These are phyloP conservation scores for Ceratocystis cacaofunesta DNA, from an alignment of 2,329 filamentous ascomycete species.

Conservation along the genomic window DNA sequence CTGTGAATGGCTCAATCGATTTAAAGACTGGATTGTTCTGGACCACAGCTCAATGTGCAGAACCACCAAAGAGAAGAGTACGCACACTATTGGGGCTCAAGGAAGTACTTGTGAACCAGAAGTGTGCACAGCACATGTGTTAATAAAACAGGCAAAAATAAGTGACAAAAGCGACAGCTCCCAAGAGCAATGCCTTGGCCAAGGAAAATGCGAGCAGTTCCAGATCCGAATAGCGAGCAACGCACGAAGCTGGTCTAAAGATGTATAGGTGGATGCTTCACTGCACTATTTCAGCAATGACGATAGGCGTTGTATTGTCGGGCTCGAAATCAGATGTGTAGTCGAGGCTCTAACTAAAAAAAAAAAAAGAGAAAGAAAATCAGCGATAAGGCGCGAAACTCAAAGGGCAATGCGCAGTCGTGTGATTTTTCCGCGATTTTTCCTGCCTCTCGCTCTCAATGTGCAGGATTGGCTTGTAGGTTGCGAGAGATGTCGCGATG, in stretches of 20 bases:
- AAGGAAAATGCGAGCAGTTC: not conserved
- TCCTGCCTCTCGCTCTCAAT: not conserved
- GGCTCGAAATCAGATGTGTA: not conserved
- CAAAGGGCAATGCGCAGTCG: not conserved
- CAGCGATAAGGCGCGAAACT: not conserved
- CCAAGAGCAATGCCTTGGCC: not conserved
- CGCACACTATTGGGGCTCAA: not conserved
- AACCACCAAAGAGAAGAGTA: not conserved
- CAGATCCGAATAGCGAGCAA: not conserved
- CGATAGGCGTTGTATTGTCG: not conserved
- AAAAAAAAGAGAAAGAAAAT: not conserved
- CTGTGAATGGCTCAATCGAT: slow-evolving; percentile 6
- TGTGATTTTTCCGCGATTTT: not conserved
- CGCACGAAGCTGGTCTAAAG: not conserved
- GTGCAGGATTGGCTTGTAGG: not conserved
- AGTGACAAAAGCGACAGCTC: not conserved
- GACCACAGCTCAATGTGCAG: not conserved
- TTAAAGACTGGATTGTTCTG: not conserved
- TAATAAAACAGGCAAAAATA: not conserved
- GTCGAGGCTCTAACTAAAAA: not conserved
- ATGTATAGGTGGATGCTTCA: no score
- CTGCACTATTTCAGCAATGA: no score
- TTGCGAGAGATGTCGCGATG: not conserved
- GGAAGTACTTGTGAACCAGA: not conserved
- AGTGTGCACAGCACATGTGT: not conserved